Evolutionary conservation across 2,329 filamentous ascomycete species (phyloP).

Genomic region (Penicillium oxalicum): DNA sequence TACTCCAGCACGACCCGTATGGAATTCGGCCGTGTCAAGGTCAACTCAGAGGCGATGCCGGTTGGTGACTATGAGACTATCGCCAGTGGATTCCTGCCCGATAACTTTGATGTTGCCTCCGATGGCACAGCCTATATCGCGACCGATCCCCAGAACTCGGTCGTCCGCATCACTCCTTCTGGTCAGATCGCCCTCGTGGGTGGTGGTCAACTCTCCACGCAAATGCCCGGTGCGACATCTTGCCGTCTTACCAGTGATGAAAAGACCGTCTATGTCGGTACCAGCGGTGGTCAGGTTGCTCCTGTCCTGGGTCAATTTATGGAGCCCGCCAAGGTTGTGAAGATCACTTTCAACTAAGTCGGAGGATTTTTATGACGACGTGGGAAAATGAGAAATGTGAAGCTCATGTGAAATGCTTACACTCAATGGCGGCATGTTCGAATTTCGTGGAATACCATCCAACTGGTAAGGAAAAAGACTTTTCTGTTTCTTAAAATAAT

Average conservation of each 20-base stretch:
- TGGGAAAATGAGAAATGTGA: background rate
- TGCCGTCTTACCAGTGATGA: slow-evolving; percentile 12
- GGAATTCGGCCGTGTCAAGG: slow-evolving; percentile 18
- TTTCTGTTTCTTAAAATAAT: too few species aligned
- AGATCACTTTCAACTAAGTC: slow-evolving; percentile 10
- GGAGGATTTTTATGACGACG: background rate
- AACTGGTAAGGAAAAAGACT: too few species aligned
- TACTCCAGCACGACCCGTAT: slow-evolving; percentile 20
- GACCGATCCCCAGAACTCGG: slow-evolving; percentile 21
- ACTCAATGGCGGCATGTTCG: too few species aligned
- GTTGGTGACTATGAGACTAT: slow-evolving; percentile 18
- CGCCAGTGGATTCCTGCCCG: slow-evolving; percentile 19
- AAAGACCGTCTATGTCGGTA: slow-evolving; percentile 20
- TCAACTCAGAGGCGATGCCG: slow-evolving; percentile 12
- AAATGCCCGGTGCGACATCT: slow-evolving; percentile 19
- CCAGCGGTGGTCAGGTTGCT: slow-evolving; percentile 20
- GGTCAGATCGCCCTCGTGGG: slow-evolving; percentile 20
- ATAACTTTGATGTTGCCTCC: slow-evolving; percentile 16
- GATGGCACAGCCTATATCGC: slow-evolving; percentile 20
- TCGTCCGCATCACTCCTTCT: slow-evolving; percentile 17
- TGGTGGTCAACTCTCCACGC: slow-evolving; percentile 17
- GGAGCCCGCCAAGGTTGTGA: slow-evolving; percentile 19
- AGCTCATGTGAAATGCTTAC: background rate
- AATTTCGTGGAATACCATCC: too few species aligned
- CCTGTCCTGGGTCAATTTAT: slow-evolving; percentile 19